Evolutionary conservation across 768 basidiomycete species (phyloP), one percentile per base, ranked within the genome.

Genomic region (Amanita muscaria): DNA sequence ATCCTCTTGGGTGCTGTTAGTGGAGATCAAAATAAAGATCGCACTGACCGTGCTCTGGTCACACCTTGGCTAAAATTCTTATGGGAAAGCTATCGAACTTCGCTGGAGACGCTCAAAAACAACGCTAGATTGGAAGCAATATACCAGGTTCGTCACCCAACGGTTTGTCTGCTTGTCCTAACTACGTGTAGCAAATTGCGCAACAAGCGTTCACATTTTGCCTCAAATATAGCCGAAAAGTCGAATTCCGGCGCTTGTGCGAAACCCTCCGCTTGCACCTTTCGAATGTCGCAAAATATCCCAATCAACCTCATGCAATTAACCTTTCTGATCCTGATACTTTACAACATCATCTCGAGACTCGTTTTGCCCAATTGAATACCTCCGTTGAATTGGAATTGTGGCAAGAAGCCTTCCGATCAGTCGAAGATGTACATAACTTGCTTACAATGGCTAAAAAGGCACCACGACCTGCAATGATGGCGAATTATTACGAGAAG

Each of bases 401-500:
- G 21, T 99, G 94, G 94, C 93, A 97, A 58, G 94, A 97, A 58
- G 94, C 91, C 8, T 99, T 97, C 77, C 86, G 94, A 49, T 91
- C 90, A 32, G 91, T 97, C 49, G 94, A 99, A 63, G 94, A 99
- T 62, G 88, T 97, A 30, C 94, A 98, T 68, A 91, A 92, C 56
- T 76, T 98, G 27, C 79, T 99, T 52, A 88, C 83, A 9, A 82
- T 90, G 77, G 85, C 87, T 22, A 94, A 94, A 63, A 94, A 92
- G 64, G 80, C 88, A 0, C 89, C 91, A 1, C 82, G 90, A 25
- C 89, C 90, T 0, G 75, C 83, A 10, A 94, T 97, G 91, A 97
- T 98, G 93, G 90, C 91, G 48, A 91, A 88, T 63, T 98, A 97
- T 67, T 98, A 98, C 66, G 92, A 97, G 63, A 97, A 98, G 66